phyloP scores from a whole-genome alignment of 768 basidiomycete species.

The Phaeotremella skinneri region DNA sequence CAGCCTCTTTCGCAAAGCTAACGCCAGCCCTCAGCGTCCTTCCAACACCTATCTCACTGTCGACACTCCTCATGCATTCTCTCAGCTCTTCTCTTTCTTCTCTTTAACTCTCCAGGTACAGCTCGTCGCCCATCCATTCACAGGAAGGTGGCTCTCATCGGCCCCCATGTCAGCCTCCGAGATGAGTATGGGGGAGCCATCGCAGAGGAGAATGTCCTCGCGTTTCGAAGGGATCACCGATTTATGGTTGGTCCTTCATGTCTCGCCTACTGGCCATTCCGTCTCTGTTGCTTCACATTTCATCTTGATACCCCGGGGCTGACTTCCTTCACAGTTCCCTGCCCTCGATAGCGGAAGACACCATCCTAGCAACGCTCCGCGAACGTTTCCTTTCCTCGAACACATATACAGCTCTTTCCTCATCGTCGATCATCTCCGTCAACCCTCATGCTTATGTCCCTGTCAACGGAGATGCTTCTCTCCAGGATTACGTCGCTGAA shows the following conservation, averaged over 20 bases:
- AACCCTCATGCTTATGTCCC: slow-evolving; percentile 91
- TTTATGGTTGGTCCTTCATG: slow-evolving; percentile 27
- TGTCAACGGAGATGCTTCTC: slow-evolving; percentile 74
- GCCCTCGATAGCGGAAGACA: slow-evolving; percentile 48
- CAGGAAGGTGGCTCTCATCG: no score
- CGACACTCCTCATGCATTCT: not conserved
- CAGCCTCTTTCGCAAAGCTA: not conserved
- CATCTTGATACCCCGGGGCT: not conserved
- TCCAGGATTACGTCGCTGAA: slow-evolving; percentile 82
- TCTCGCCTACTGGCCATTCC: not conserved
- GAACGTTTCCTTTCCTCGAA: slow-evolving; percentile 50
- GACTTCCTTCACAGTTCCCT: slow-evolving; percentile 19
- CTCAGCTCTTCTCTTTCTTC: not conserved
- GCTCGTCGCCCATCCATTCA: no score
- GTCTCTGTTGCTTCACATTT: not conserved
- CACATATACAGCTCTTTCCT: slow-evolving; percentile 48
- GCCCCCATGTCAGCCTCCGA: not conserved
- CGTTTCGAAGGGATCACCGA: slow-evolving; percentile 37
- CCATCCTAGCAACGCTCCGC: slow-evolving; percentile 47
- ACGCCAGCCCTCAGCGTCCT: not conserved
- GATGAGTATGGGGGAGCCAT: not conserved
- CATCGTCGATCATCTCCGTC: slow-evolving; percentile 73
- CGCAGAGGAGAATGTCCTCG: slow-evolving; percentile 10
- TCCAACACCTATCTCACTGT: no score
- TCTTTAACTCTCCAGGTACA: not conserved